Percentiles rank a stretch among this genome's conserved stretches.
Conservation (phyloP, 2,329 filamentous ascomycete genomes). For the Sporothrix luriei region DNA sequence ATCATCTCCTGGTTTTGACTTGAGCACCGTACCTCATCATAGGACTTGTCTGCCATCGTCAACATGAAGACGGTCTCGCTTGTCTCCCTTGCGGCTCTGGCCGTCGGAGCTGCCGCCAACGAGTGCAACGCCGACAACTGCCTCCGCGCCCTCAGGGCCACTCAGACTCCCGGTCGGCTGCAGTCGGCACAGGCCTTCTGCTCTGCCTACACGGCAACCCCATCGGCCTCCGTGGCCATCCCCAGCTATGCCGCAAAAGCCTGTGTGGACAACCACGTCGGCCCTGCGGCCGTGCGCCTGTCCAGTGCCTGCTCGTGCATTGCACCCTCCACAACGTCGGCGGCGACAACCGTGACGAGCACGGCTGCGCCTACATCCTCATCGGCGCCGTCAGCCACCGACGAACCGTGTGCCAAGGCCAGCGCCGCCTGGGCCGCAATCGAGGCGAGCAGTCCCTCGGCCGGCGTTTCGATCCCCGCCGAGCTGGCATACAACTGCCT, state of each 20-base stretch:
- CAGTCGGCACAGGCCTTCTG: constrained; percentile 44
- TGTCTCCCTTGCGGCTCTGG: constrained; percentile 5
- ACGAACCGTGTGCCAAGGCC: constrained; percentile 33
- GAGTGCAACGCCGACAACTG: constrained; percentile 43
- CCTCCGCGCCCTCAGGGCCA: constrained; percentile 45
- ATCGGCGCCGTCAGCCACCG: constrained; percentile 1
- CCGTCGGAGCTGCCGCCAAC: neutral
- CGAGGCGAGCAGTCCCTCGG: constrained; percentile 27
- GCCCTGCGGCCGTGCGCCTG: constrained; percentile 34
- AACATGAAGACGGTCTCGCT: constrained; percentile 21
- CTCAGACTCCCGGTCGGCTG: constrained; percentile 42
- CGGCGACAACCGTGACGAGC: neutral
- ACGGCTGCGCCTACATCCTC: neutral
- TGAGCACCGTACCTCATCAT: neutral
- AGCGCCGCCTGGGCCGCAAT: constrained; percentile 36
- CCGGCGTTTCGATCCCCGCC: constrained; percentile 44
- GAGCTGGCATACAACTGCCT: constrained; percentile 47
- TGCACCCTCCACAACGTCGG: constrained; percentile 15
- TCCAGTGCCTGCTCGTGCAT: constrained; percentile 39
- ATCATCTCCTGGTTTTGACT: neutral
- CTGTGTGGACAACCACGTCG: constrained; percentile 37
- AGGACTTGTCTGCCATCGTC: neutral
- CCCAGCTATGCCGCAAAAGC: constrained; percentile 36
- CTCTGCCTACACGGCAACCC: constrained; percentile 36
- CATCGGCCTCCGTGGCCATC: constrained; percentile 32